Evolutionary conservation across 192 early-diverging fungal species (phyloP).

Genomic region (Coemansia sp.): DNA sequence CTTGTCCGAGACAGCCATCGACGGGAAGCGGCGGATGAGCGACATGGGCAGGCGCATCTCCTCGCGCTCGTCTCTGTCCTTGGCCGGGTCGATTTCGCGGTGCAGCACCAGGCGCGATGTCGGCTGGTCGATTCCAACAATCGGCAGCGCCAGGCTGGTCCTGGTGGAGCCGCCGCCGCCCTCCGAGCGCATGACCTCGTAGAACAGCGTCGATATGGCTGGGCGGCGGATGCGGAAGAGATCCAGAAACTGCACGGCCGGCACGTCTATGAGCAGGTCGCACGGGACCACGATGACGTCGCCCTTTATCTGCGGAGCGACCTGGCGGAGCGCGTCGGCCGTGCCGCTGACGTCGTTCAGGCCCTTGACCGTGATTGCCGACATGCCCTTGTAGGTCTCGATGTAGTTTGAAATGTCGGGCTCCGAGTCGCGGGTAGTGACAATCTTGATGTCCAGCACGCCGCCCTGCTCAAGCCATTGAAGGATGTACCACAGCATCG

Average conservation of each 20-base stretch:
- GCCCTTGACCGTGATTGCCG: constrained; percentile 55
- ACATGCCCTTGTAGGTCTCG: constrained; percentile 56
- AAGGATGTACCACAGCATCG: constrained; percentile 91
- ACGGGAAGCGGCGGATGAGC: constrained; percentile 76
- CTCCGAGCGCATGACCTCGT: constrained; percentile 75
- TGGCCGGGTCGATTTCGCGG: constrained; percentile 17
- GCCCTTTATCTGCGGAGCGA: constrained; percentile 83
- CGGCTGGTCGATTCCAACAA: constrained; percentile 54
- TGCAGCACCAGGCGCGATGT: constrained; percentile 54
- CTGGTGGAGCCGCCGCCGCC: constrained; percentile 60
- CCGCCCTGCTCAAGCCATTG: constrained; percentile 92
- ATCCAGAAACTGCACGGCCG: constrained; percentile 83
- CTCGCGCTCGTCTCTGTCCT: constrained; percentile 9
- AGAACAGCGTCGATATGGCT: constrained; percentile 82
- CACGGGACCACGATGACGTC: constrained; percentile 93
- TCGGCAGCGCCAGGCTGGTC: constrained; percentile 18
- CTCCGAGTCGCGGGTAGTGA: constrained; percentile 68
- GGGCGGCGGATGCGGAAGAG: constrained; percentile 77
- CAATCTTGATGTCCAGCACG: constrained; percentile 73
- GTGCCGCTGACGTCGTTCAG: constrained; percentile 67
- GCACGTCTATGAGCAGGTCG: constrained; percentile 86
- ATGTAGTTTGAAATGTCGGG: constrained; percentile 59
- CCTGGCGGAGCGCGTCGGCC: constrained; percentile 79
- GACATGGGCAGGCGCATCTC: constrained; percentile 44
- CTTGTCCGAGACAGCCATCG: constrained; percentile 74